These are phyloP conservation scores for Xylariaceae sp. DNA, from an alignment of 2,329 filamentous ascomycete genomes.

Conservation along the genomic window DNA sequence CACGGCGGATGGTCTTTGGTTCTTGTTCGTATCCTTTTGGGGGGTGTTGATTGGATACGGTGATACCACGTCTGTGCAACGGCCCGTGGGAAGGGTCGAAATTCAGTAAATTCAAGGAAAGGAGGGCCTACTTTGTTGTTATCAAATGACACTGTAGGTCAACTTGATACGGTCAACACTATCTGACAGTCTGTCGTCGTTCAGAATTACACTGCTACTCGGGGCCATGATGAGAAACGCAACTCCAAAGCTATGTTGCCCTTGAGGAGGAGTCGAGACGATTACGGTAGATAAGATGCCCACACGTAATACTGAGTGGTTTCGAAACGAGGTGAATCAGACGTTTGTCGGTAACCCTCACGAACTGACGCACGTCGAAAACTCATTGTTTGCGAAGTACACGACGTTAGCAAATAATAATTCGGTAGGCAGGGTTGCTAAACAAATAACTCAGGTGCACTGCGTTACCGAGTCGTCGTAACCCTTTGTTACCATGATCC, in stretches of 20 bases:
- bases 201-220: neutral
- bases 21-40: conserved; percentile 7
- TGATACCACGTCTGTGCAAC: conserved; percentile 12
- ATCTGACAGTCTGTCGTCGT: neutral
- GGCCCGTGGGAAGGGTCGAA: neutral
- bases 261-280: neutral
- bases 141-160: neutral
- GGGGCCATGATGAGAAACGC: neutral
- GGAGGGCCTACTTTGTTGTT: neutral
- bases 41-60: conserved; percentile 8
- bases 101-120: neutral
- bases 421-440: neutral
- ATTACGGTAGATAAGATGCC: neutral
- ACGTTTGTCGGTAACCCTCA: neutral
- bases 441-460: neutral
- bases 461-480: too few species aligned
- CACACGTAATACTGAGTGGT: too few species aligned
- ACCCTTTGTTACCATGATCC: too few species aligned
- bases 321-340: too few species aligned
- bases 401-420: neutral
- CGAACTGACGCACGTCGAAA: neutral
- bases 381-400: neutral
- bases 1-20: conserved; percentile 2
- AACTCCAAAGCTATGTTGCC: neutral
- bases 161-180: too few species aligned